Percentiles rank a stretch among this genome's conserved stretches.
phyloP scores from a whole-genome alignment of 148 eudicot genomes.

The Salicornia ramosissima region DNA sequence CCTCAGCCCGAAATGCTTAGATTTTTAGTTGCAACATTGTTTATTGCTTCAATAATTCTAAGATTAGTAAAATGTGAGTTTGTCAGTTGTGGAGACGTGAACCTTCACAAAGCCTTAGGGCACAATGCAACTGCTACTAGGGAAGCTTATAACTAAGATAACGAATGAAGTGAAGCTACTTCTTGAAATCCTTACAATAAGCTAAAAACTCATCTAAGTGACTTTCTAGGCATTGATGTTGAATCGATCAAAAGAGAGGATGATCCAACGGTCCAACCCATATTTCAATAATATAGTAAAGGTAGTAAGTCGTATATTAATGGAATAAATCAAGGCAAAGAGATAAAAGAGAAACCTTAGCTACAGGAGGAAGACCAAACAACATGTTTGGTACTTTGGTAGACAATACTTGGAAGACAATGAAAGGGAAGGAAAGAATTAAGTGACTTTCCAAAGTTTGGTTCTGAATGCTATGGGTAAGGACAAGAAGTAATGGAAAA shows the following conservation, averaged over 20 bases:
- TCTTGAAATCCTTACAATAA: neutral
- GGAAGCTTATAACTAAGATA: neutral
- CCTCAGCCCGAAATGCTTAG: neutral
- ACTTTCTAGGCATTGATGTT: neutral
- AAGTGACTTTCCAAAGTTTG: too few species aligned
- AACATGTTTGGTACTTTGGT: too few species aligned
- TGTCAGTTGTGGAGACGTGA: neutral
- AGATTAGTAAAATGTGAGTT: neutral
- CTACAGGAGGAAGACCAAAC: too few species aligned
- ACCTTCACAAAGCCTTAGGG: neutral
- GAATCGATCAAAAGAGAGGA: neutral
- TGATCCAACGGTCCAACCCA: too few species aligned
- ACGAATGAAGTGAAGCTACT: neutral
- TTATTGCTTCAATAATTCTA: neutral
- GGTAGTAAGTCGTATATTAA: too few species aligned
- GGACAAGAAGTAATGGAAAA: too few species aligned
- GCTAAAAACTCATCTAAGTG: neutral
- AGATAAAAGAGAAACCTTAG: too few species aligned
- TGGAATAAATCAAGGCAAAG: too few species aligned
- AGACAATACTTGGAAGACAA: too few species aligned
- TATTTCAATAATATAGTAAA: too few species aligned
- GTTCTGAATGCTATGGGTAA: too few species aligned
- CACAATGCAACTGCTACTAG: neutral
- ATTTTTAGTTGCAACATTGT: neutral
- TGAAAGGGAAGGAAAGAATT: too few species aligned